Percentiles rank a stretch among this genome's conserved stretches.
These are phyloP conservation scores for Solanum sparsipilum DNA, from an alignment of 257 asterid genomes.

Conservation along the genomic window DNA sequence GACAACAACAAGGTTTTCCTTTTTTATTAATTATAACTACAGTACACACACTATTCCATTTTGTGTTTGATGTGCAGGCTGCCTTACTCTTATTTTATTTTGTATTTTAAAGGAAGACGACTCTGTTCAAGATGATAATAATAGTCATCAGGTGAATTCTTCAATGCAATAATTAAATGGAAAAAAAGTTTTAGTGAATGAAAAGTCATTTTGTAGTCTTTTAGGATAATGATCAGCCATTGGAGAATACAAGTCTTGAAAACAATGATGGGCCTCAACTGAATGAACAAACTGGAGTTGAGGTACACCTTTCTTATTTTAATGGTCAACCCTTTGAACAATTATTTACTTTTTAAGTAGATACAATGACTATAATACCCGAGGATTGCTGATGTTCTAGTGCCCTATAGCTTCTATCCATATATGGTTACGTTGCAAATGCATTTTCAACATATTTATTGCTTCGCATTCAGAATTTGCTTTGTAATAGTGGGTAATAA, in stretches of 20 bases:
- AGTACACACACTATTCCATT: not conserved
- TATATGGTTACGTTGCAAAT: not conserved
- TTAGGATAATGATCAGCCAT: conserved; percentile 35
- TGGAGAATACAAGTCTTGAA: conserved; percentile 27
- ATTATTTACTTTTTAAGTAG: not conserved
- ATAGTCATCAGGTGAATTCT: conserved; percentile 7
- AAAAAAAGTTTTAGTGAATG: not conserved
- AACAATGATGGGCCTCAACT: conserved; percentile 17
- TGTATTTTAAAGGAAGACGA: conserved; percentile 32
- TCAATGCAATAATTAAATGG: not conserved
- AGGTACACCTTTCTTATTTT: conserved; percentile 29
- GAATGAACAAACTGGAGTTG: conserved; percentile 19
- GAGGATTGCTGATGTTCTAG: not conserved
- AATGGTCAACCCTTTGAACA: not conserved
- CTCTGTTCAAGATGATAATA: conserved; percentile 10
- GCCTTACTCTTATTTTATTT: not conserved
- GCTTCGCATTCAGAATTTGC: not conserved
- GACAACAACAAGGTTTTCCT: conserved; percentile 43
- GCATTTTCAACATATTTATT: not conserved
- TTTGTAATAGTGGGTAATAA: not conserved
- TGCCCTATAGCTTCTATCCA: not conserved
- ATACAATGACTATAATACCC: not conserved
- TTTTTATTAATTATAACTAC: not conserved
- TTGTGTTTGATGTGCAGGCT: not conserved
- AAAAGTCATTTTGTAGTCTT: not conserved